Conservation (phyloP, 768 basidiomycete species). For the Baorangia bicolor region DNA sequence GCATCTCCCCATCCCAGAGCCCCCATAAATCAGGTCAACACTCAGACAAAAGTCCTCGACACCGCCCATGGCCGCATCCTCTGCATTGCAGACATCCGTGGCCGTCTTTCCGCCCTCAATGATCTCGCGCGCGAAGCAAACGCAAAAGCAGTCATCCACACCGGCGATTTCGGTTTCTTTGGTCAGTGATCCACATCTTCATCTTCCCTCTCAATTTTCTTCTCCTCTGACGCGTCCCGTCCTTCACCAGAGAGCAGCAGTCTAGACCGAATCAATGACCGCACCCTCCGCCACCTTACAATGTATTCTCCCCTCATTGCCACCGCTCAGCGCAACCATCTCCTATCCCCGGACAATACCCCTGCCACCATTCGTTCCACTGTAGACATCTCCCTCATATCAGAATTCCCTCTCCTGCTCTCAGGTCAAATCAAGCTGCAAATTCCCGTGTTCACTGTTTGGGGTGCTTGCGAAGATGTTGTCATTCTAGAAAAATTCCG, state of each 20-base stretch:
- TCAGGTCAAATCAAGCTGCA: slow-evolving; percentile 88
- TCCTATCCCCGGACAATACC: slow-evolving; percentile 71
- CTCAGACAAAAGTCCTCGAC: slow-evolving; percentile 78
- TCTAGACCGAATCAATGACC: slow-evolving; percentile 89
- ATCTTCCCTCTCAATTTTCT: background rate
- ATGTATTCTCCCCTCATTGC: slow-evolving; percentile 95
- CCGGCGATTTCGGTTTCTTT: slow-evolving; percentile 99
- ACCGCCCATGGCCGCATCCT: slow-evolving; percentile 82
- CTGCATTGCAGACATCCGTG: slow-evolving; percentile 93
- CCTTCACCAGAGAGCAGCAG: slow-evolving; percentile 62
- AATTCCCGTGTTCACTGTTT: slow-evolving; percentile 94
- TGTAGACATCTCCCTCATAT: slow-evolving; percentile 75
- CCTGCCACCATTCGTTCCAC: slow-evolving; percentile 68
- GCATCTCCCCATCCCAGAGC: slow-evolving; percentile 54
- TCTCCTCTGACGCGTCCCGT: slow-evolving; percentile 19
- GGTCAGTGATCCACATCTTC: slow-evolving; percentile 44
- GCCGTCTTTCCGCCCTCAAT: slow-evolving; percentile 84
- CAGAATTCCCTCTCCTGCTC: slow-evolving; percentile 91
- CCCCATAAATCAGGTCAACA: slow-evolving; percentile 55
- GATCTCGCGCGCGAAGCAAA: slow-evolving; percentile 85
- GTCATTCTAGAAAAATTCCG: slow-evolving; percentile 91
- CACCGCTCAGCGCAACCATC: slow-evolving; percentile 73
- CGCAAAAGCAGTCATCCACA: slow-evolving; percentile 93
- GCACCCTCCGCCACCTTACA: slow-evolving; percentile 92
- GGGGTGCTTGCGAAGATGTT: slow-evolving; percentile 98